Evolutionary conservation across 2,329 filamentous ascomycete species (phyloP).

Genomic region (Lachnellula willkommii): DNA sequence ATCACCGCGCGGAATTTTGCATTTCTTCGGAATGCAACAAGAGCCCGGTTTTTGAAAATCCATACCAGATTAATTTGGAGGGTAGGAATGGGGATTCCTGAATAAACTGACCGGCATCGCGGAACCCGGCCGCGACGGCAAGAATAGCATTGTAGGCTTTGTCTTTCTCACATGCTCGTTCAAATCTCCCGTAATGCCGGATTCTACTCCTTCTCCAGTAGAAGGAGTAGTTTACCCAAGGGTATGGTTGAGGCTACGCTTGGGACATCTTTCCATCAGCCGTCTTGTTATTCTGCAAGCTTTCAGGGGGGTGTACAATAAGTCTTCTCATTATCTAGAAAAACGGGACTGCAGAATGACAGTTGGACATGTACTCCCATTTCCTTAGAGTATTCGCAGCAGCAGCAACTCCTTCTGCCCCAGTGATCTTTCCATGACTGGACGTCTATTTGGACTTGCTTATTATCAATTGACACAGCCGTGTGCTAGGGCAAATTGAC

Average conservation of each 20-base stretch:
- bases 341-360: neutral
- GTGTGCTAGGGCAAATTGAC: neutral
- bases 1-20: no score
- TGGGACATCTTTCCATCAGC: neutral
- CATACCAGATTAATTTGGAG: no score
- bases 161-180: neutral
- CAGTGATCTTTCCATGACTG: neutral
- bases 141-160: no score
- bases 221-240: neutral
- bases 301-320: neutral
- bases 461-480: neutral
- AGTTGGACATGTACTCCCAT: neutral
- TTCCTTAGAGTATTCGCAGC: neutral
- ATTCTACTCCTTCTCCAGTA: neutral
- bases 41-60: no score
- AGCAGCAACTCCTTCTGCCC: neutral
- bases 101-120: no score
- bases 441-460: neutral
- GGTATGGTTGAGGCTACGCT: neutral
- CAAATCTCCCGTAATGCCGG: neutral
- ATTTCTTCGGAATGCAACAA: no score
- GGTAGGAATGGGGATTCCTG: no score
- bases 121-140: no score
- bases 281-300: neutral
- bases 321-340: neutral